phyloP scores from a whole-genome alignment of 768 basidiomycete species.

The Piloderma croceum region DNA sequence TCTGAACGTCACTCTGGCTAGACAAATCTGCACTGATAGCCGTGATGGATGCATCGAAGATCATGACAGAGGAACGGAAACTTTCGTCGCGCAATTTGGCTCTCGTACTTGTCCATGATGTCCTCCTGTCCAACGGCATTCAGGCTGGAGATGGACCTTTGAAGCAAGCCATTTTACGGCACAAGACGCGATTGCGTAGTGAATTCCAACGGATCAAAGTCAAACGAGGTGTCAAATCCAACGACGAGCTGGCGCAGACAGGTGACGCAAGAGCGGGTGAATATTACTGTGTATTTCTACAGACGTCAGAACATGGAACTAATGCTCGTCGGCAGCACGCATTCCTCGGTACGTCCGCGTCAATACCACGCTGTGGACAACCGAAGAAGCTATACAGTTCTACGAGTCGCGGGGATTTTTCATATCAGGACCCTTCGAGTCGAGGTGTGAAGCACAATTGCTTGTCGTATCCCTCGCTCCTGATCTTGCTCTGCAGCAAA shows the following conservation, averaged over 20 bases:
- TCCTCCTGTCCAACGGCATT: conserved; percentile 78
- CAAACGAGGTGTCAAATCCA: conserved; percentile 60
- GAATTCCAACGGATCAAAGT: conserved; percentile 85
- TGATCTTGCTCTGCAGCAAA: conserved; percentile 33
- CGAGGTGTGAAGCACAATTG: conserved; percentile 35
- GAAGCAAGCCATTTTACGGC: conserved; percentile 80
- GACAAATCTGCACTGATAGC: conserved; percentile 74
- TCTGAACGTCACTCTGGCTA: conserved; percentile 26
- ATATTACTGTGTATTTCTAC: conserved; percentile 15
- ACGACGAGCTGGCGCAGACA: conserved; percentile 56
- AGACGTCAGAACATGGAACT: neutral
- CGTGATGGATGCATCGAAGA: conserved; percentile 59
- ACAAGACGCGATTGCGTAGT: conserved; percentile 83
- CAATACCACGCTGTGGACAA: conserved; percentile 66
- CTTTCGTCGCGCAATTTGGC: conserved; percentile 73
- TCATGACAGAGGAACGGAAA: conserved; percentile 71
- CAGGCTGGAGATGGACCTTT: conserved; percentile 88
- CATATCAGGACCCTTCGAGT: conserved; percentile 45
- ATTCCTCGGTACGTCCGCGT: conserved; percentile 86
- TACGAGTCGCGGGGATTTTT: conserved; percentile 54
- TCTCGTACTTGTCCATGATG: conserved; percentile 86
- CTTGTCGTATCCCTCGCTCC: neutral
- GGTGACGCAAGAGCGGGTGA: conserved; percentile 62
- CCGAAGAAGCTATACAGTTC: conserved; percentile 54
- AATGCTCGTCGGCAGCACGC: conserved; percentile 34